These are phyloP conservation scores for Claviceps humidiphila DNA, from an alignment of 2,329 filamentous ascomycete genomes.

Conservation along the genomic window DNA sequence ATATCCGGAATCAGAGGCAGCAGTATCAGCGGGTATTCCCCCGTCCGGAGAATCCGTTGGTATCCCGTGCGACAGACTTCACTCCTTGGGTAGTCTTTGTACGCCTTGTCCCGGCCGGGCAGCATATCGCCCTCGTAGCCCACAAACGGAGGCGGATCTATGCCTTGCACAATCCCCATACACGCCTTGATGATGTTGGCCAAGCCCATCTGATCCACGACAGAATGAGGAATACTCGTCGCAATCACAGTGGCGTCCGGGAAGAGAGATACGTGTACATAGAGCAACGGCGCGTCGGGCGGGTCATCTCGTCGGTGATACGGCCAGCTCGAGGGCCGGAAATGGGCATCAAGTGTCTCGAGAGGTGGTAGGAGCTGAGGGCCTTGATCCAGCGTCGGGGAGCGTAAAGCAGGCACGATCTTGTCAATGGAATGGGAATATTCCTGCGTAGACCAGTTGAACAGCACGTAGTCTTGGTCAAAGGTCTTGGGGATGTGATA, in stretches of 20 bases:
- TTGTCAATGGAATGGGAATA: conserved; percentile 1
- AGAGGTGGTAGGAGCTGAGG: not conserved
- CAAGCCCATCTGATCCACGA: conserved; percentile 3
- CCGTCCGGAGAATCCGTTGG: not conserved
- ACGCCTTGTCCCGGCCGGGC: not conserved
- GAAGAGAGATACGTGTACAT: conserved; percentile 2
- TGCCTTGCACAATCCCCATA: not conserved
- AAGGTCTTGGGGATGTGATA: conserved; percentile 3
- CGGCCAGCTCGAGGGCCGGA: conserved; percentile 4
- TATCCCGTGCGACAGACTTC: not conserved
- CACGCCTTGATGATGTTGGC: conserved; percentile 3
- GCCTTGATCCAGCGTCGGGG: not conserved
- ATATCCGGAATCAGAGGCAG: not conserved
- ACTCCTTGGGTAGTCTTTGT: not conserved
- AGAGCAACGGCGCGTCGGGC: not conserved
- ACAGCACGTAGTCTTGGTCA: not conserved
- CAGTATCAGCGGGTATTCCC: conserved; percentile 1
- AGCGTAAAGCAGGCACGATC: not conserved
- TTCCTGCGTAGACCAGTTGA: not conserved
- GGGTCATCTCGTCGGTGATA: not conserved
- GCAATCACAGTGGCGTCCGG: not conserved
- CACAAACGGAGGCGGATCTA: not conserved
- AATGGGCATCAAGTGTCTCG: not conserved
- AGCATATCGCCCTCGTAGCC: conserved; percentile 3
- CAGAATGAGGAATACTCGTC: not conserved